Evolutionary conservation across 1,284 basidiomycete species (phyloP).

Genomic region (Ganoderma lingzhi): DNA sequence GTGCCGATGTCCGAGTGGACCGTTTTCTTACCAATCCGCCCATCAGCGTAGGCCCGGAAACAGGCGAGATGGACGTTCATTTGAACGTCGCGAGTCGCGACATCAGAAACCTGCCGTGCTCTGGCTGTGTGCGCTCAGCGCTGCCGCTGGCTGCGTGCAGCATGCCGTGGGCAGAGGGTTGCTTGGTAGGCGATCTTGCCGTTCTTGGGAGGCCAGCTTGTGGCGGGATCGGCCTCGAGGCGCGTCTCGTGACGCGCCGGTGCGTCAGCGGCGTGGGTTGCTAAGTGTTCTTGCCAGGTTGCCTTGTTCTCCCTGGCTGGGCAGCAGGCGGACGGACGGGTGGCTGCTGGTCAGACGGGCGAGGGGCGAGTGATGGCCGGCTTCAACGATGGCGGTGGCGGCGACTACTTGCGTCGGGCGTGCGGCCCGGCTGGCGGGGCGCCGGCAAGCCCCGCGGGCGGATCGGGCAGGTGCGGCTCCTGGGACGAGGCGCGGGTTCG

Average conservation of each 20-base stretch:
- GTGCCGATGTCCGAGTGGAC: not conserved
- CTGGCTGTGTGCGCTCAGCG: constrained; percentile 7
- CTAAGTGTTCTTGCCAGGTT: not conserved
- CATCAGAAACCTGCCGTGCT: not conserved
- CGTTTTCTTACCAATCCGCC: constrained; percentile 2
- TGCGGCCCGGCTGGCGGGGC: not conserved
- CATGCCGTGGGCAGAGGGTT: constrained; percentile 37
- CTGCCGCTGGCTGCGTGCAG: constrained; percentile 8
- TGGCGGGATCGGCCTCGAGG: constrained; percentile 38
- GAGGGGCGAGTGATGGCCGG: constrained; percentile 22
- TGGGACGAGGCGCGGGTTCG: not conserved
- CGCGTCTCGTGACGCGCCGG: constrained; percentile 26
- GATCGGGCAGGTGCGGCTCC: constrained; percentile 5
- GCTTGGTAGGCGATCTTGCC: constrained; percentile 26
- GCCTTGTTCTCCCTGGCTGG: not conserved
- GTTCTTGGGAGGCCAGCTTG: constrained; percentile 19
- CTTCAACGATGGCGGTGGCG: constrained; percentile 30
- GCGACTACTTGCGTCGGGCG: not conserved
- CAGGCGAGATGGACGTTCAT: constrained; percentile 9
- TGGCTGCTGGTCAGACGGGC: not conserved
- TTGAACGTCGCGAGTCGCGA: not conserved
- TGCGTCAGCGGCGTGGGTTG: constrained; percentile 24
- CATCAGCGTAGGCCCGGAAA: constrained; percentile 28
- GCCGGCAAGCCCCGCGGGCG: not conserved
- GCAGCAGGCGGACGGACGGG: not conserved